phyloP scores from a whole-genome alignment of 106 monocot species.

The Dioscorea dumetorum region DNA sequence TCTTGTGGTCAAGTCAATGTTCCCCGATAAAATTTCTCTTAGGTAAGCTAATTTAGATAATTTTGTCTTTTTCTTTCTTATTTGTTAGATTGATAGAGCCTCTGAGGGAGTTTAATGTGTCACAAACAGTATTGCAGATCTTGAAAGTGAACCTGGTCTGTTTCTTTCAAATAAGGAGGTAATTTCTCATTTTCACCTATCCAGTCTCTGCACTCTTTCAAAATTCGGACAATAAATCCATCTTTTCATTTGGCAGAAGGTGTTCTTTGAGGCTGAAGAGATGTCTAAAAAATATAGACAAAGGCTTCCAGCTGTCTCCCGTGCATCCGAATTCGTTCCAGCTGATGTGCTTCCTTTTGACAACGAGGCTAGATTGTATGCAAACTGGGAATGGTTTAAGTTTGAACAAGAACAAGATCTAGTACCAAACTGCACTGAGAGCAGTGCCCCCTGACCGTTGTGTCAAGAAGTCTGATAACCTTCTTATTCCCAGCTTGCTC shows the following conservation, averaged over 20 bases:
- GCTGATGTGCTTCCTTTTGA: constrained; percentile 48
- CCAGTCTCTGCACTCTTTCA: background rate
- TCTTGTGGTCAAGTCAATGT: constrained; percentile 85
- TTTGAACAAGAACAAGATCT: constrained; percentile 28
- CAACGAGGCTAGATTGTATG: constrained; percentile 51
- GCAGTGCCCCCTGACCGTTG: background rate
- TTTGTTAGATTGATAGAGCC: background rate
- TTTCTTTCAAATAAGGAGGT: constrained; percentile 86
- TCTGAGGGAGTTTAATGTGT: constrained; percentile 16
- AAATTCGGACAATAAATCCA: background rate
- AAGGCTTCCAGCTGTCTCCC: constrained; percentile 25
- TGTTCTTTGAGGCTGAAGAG: constrained; percentile 83
- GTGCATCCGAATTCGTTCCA: constrained; percentile 11
- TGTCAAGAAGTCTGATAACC: background rate
- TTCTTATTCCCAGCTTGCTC: no score
- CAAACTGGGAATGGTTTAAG: constrained; percentile 94
- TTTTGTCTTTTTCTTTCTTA: background rate
- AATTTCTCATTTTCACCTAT: background rate
- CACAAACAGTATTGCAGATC: constrained; percentile 69
- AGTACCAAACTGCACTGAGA: background rate
- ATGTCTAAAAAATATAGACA: constrained; percentile 66
- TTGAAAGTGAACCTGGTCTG: constrained; percentile 83
- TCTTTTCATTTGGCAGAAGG: constrained; percentile 42
- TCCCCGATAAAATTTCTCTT: constrained; percentile 74
- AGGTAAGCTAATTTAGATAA: constrained; percentile 32